These are phyloP conservation scores for Vigna reflexopilosa DNA, from an alignment of 306 rosid species.

Conservation along the genomic window DNA sequence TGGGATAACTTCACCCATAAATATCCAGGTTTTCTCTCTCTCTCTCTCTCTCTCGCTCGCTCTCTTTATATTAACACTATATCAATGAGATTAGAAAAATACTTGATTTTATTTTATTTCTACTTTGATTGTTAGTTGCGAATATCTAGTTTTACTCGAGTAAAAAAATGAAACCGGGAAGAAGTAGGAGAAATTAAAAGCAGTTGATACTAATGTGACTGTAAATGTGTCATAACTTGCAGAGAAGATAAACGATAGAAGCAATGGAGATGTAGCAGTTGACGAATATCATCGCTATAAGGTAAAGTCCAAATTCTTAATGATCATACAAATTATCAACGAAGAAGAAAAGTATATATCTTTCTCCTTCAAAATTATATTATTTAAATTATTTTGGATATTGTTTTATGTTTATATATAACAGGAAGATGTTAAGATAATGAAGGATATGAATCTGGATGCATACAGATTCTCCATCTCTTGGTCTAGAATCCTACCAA, in stretches of 20 bases:
- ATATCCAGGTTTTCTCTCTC: slow-evolving; percentile 23
- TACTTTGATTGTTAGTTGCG: too few species aligned
- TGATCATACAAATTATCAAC: neutral
- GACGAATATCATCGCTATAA: slow-evolving; percentile 58
- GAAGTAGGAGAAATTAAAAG: too few species aligned
- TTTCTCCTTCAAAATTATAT: neutral
- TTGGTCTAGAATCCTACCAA: slow-evolving; percentile 74
- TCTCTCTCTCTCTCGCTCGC: too few species aligned
- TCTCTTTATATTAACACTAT: too few species aligned
- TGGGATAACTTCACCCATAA: slow-evolving; percentile 64
- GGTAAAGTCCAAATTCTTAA: slow-evolving; percentile 31
- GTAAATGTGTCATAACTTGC: neutral
- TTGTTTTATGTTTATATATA: neutral
- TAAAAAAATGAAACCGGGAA: too few species aligned
- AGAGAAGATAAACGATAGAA: slow-evolving; percentile 53
- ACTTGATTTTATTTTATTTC: too few species aligned
- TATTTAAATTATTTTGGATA: neutral
- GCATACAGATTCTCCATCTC: slow-evolving; percentile 75
- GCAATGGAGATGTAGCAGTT: slow-evolving; percentile 52
- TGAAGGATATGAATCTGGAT: slow-evolving; percentile 61
- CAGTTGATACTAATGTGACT: neutral
- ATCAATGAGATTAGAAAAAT: neutral
- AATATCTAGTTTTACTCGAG: too few species aligned
- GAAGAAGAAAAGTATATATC: too few species aligned
- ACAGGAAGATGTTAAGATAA: slow-evolving; percentile 68